Evolutionary conservation across 805 yeast genomes (phyloP).

Genomic region (Lipomyces starkeyi): DNA sequence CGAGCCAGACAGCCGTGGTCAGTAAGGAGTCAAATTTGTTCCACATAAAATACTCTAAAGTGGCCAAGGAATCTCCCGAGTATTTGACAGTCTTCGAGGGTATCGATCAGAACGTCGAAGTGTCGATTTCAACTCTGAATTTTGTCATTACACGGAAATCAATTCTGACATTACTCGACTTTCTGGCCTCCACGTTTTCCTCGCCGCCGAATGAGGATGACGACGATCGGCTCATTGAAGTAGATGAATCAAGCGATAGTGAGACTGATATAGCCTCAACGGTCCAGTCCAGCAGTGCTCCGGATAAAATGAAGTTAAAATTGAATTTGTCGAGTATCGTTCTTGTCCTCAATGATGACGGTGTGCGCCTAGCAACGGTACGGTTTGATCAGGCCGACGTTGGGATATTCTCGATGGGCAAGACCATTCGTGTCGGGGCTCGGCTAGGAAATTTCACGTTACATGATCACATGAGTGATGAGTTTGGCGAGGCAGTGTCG

Average conservation of each 20-base stretch:
- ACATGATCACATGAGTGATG: conserved; percentile 68
- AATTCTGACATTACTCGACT: conserved; percentile 77
- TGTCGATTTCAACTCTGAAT: conserved; percentile 78
- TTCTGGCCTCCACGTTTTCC: conserved; percentile 83
- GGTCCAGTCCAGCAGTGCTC: conserved; percentile 18
- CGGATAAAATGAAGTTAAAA: conserved; percentile 60
- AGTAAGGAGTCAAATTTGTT: conserved; percentile 47
- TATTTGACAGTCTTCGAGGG: conserved; percentile 39
- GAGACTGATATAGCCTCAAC: conserved; percentile 31
- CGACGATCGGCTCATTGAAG: conserved; percentile 16
- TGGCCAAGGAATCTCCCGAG: conserved; percentile 39
- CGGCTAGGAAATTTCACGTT: conserved; percentile 78
- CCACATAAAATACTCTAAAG: conserved; percentile 38
- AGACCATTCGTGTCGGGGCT: conserved; percentile 72
- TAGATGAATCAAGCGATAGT: conserved; percentile 20
- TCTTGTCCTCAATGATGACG: conserved; percentile 79
- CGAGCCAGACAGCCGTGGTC: conserved; percentile 65
- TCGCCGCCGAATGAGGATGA: conserved; percentile 15
- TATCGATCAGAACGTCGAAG: conserved; percentile 74
- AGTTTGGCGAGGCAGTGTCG: conserved; percentile 59
- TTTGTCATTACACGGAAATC: conserved; percentile 79
- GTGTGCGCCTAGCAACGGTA: conserved; percentile 78
- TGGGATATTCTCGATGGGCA: conserved; percentile 70
- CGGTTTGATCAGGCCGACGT: conserved; percentile 75
- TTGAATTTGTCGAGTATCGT: conserved; percentile 75